These are phyloP conservation scores for Claviceps pusilla DNA, from an alignment of 2,329 filamentous ascomycete genomes.

Conservation along the genomic window DNA sequence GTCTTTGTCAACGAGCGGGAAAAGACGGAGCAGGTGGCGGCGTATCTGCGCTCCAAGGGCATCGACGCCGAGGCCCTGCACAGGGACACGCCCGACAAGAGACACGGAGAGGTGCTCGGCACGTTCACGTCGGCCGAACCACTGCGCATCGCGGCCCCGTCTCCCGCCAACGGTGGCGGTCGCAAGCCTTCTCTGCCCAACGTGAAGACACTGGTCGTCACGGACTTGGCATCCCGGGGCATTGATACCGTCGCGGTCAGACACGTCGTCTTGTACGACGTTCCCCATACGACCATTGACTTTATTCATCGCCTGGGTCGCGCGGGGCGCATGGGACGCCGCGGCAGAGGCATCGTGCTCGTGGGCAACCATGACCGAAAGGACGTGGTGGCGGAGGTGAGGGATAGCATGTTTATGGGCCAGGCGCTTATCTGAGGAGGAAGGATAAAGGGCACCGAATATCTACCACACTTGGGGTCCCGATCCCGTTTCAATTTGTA, in stretches of 20 bases:
- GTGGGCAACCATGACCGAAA: conserved; percentile 80
- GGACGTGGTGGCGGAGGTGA: conserved; percentile 82
- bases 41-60: conserved; percentile 68
- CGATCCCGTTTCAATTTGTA: neutral
- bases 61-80: conserved; percentile 78
- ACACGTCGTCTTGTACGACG: conserved; percentile 87
- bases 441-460: no score
- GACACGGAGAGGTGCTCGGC: conserved; percentile 61
- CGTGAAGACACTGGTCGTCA: conserved; percentile 85
- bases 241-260: conserved; percentile 87
- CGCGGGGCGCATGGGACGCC: conserved; percentile 80
- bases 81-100: conserved; percentile 65
- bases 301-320: conserved; percentile 93
- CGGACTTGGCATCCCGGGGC: conserved; percentile 79
- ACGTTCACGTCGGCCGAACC: conserved; percentile 50
- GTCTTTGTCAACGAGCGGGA: conserved; percentile 97
- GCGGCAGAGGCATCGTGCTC: conserved; percentile 78
- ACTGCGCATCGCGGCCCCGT: conserved; percentile 16
- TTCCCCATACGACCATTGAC: conserved; percentile 95
- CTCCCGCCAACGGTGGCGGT: conserved; percentile 15
- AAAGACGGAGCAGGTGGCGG: conserved; percentile 64
- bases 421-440: conserved; percentile 52
- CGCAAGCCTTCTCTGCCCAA: conserved; percentile 46
- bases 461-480: no score
- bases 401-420: conserved; percentile 74